phyloP scores from a whole-genome alignment of 805 yeast species.

The Yamadazyma kitorensis region DNA sequence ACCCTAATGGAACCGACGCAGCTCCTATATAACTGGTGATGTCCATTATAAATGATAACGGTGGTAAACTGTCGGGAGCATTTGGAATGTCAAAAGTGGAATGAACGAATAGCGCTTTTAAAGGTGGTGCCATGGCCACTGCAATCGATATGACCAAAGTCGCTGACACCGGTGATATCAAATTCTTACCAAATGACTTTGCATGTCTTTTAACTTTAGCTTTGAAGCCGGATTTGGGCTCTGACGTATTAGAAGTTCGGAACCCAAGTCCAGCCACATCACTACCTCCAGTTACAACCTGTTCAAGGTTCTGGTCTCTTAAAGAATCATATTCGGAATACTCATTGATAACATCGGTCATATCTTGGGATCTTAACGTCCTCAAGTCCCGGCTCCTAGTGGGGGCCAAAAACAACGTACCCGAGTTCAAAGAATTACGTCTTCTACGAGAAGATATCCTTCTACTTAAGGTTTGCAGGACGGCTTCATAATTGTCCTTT shows the following conservation, averaged over 20 bases:
- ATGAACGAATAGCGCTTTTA: conserved; percentile 52
- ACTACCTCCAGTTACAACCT: conserved; percentile 19
- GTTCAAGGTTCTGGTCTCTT: conserved; percentile 13
- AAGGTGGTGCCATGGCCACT: conserved; percentile 84
- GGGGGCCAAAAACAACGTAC: conserved; percentile 2
- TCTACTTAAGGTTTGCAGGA: conserved; percentile 3
- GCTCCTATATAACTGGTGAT: conserved; percentile 74
- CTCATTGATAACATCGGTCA: conserved; percentile 40
- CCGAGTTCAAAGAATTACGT: conserved; percentile 5
- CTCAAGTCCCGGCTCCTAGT: conserved; percentile 12
- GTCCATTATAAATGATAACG: conserved; percentile 82
- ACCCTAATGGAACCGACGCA: conserved; percentile 87
- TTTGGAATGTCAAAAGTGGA: conserved; percentile 44
- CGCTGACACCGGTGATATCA: conserved; percentile 68
- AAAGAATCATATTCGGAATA: conserved; percentile 46
- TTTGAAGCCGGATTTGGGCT: conserved; percentile 3
- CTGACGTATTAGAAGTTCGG: not conserved
- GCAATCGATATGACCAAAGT: conserved; percentile 63
- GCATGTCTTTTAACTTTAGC: conserved; percentile 8
- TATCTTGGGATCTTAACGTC: conserved; percentile 24
- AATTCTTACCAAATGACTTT: conserved; percentile 40
- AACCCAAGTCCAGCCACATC: conserved; percentile 19
- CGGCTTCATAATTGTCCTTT: not conserved
- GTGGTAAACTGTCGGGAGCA: conserved; percentile 87
- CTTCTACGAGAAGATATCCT: conserved; percentile 6